phyloP scores from a whole-genome alignment of 1,139 yeast species.

The Diutina catenulata region DNA sequence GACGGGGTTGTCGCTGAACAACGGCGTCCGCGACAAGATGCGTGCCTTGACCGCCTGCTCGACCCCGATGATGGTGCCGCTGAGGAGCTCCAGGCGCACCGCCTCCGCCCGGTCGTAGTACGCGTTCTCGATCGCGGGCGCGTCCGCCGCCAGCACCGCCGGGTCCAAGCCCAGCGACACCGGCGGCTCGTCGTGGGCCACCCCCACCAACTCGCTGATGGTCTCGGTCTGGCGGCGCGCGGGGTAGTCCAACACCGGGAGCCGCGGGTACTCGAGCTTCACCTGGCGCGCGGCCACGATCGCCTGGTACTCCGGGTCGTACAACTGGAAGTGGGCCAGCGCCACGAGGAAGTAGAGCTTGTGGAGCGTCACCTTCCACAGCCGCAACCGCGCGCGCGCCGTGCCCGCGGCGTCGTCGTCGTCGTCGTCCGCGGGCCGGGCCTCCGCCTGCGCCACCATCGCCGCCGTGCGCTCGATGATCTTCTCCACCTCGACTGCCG shows the following conservation, averaged over 20 bases:
- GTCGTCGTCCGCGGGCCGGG: not conserved
- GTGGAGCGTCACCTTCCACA: constrained; percentile 55
- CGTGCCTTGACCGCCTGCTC: constrained; percentile 15
- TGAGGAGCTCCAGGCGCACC: constrained; percentile 40
- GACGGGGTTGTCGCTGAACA: constrained; percentile 7
- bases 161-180: not conserved
- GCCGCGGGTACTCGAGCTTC: not conserved
- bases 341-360: constrained; percentile 71
- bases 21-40: constrained; percentile 16
- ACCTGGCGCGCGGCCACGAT: constrained; percentile 6
- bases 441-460: not conserved
- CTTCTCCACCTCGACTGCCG: constrained; percentile 20
- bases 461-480: constrained; percentile 12
- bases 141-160: not conserved
- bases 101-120: constrained; percentile 57
- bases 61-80: constrained; percentile 30
- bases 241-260: not conserved
- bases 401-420: not conserved
- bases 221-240: not conserved
- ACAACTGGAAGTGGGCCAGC: constrained; percentile 61
- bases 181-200: not conserved
- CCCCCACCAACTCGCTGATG: not conserved
- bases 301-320: constrained; percentile 30
- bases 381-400: constrained; percentile 18
- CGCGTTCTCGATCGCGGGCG: constrained; percentile 15